A percentile compares a stretch with the other conserved stretches of the same genome.
Evolutionary conservation across 2,329 filamentous ascomycete species (phyloP).

Genomic region (Phoma sp.): DNA sequence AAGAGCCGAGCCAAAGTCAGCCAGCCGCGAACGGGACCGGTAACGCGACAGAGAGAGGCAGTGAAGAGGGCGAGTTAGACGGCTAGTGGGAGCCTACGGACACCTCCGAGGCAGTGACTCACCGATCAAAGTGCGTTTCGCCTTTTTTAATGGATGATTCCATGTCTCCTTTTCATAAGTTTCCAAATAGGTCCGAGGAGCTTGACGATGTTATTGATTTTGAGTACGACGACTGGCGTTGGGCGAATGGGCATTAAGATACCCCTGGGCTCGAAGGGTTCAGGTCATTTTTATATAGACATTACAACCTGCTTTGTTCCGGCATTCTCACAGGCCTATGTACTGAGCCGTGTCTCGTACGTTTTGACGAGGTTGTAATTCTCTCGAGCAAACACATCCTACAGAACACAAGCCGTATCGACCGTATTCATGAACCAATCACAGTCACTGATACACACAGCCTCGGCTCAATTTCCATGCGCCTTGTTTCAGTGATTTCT

Average conservation of each 20-base stretch:
- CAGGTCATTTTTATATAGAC: conserved; percentile 4
- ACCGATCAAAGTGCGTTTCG: background rate
- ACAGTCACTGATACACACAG: background rate
- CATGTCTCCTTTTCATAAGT: background rate
- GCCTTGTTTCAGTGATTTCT: conserved; percentile 7
- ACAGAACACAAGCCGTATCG: background rate
- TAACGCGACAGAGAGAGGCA: conserved; percentile 38
- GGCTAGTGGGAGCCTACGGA: conserved; percentile 30
- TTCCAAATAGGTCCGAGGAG: background rate
- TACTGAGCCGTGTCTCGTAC: too few relatives aligned
- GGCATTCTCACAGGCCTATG: too few relatives aligned
- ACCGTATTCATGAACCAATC: conserved; percentile 9
- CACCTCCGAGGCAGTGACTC: background rate
- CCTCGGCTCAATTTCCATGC: conserved; percentile 12
- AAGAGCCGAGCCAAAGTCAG: conserved; percentile 25
- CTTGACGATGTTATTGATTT: conserved; percentile 4
- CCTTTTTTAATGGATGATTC: background rate
- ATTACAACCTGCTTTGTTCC: background rate
- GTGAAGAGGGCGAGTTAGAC: conserved; percentile 57
- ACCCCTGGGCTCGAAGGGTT: conserved; percentile 19
- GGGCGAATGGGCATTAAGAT: conserved; percentile 20
- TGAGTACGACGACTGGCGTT: conserved; percentile 11
- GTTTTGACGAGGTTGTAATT: too few relatives aligned
- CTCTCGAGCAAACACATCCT: too few relatives aligned
- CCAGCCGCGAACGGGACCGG: conserved; percentile 31